Base-by-base conservation (phyloP, 352 stramenopile genomes). In the Phytopythium vexans region DNA sequence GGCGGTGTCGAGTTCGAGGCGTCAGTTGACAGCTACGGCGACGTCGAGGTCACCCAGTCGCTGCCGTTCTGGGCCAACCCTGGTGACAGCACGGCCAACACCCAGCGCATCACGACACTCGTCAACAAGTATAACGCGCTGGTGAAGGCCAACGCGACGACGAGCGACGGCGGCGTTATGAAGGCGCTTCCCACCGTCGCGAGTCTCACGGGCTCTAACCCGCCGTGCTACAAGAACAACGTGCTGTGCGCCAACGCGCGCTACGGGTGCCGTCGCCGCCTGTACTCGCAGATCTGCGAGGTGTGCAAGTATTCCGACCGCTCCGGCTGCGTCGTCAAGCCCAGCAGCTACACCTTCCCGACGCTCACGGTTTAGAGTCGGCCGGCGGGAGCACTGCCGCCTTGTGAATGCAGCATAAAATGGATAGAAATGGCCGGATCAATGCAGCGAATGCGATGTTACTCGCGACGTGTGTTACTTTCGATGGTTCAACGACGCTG, bases 51-150 rank as follows among this genome's bases (percentile, higher is more conserved):
- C 45, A 39, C 76, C 10, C 41, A 70, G 33, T 68, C 71, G 37
- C 59, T 92, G 9, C 64, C 78, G 8, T 91, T 93, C 67, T 93
- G 83, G 83, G 43, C 46, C 3, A 73, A 91, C 21, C 78, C 83
- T 3, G 46, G 49, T 1, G 60, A 77, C 41, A 61, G 52, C 40
- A 33, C 58, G 1, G 73, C 74, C 37, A 93, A 90, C 53, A 49
- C 61, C 9, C 50, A 61, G 34, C 78, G 82, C 10, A 64, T 60
- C 5, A 44, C 70, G 36, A 75, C 63, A 12, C 45, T 93, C 1
- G 60, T 93, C 3, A 14, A 70, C 3, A 52, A 54, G 31, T 93
- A 93, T 56, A 60, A 67, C 31, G 48, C 58, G 9, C 39, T 70
- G 2, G 53, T 85, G 15, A 40, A 40, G 10, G 52, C 39, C 6